These are phyloP conservation scores for Dryas alaskensis DNA, from an alignment of 306 rosid species.

Conservation along the genomic window DNA sequence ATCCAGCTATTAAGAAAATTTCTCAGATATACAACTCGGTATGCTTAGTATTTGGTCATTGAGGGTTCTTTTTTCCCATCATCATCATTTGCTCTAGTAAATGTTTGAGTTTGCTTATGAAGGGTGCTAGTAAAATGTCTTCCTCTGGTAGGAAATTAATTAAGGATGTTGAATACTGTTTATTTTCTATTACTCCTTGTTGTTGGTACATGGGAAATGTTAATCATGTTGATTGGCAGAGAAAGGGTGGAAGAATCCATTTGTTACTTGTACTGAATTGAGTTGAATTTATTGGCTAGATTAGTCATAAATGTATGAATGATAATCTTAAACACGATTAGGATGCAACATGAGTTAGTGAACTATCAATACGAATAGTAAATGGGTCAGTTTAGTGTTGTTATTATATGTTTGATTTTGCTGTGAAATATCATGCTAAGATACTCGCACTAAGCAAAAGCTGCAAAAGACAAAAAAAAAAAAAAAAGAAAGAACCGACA, in stretches of 20 bases:
- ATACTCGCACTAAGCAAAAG: too few species aligned
- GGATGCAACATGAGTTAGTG: too few species aligned
- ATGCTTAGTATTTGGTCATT: conserved; percentile 36
- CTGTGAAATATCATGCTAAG: too few species aligned
- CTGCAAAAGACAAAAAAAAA: too few species aligned
- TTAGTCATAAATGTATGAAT: too few species aligned
- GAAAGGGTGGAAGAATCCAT: conserved; percentile 16
- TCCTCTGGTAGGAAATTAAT: conserved; percentile 28
- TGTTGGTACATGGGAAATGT: conserved; percentile 1
- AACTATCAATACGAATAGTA: too few species aligned
- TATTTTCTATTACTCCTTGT: conserved; percentile 1
- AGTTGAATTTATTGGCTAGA: too few species aligned
- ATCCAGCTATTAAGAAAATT: conserved; percentile 25
- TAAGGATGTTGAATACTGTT: conserved; percentile 16
- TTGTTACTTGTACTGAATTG: neutral
- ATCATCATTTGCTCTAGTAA: neutral
- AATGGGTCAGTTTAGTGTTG: too few species aligned
- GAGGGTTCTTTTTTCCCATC: conserved; percentile 17
- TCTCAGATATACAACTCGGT: conserved; percentile 36
- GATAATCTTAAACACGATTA: too few species aligned
- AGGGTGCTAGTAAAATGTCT: conserved; percentile 26
- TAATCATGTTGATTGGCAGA: conserved; percentile 11
- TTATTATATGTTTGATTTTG: too few species aligned
- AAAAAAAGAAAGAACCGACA: too few species aligned
- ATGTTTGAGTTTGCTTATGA: conserved; percentile 14